phyloP scores from a whole-genome alignment of 2,329 filamentous ascomycete species.

The Mollisiaceae sp. region DNA sequence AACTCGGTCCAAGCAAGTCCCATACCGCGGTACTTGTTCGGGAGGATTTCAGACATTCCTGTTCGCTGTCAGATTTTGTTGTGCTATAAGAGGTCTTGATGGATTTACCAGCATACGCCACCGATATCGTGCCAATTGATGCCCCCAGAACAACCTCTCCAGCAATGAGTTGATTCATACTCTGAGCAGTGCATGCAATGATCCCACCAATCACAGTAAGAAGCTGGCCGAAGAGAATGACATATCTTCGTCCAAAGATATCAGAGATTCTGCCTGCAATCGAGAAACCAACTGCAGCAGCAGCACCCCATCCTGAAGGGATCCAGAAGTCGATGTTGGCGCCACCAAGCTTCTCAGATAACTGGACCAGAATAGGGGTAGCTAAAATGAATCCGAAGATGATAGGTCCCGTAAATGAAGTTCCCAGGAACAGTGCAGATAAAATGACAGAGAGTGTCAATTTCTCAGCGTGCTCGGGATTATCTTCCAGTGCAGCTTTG shows the following conservation, averaged over 20 bases:
- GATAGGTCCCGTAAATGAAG: conserved; percentile 30
- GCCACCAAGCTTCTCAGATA: conserved; percentile 28
- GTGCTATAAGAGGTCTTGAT: conserved; percentile 39
- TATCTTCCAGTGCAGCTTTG: conserved; percentile 27
- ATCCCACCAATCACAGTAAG: conserved; percentile 46
- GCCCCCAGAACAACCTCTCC: conserved; percentile 46
- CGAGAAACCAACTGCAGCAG: conserved; percentile 46
- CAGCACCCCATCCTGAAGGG: conserved; percentile 44
- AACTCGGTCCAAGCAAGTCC: conserved; percentile 42
- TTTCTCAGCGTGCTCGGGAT: conserved; percentile 29
- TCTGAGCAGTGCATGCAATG: conserved; percentile 44
- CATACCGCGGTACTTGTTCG: conserved; percentile 50
- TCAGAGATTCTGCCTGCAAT: conserved; percentile 50
- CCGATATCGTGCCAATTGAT: conserved; percentile 24
- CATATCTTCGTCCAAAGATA: conserved; percentile 50
- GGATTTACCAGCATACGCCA: conserved; percentile 27
- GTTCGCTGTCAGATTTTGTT: conserved; percentile 42
- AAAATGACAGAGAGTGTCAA: conserved; percentile 24
- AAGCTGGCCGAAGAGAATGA: conserved; percentile 44
- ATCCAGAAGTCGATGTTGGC: conserved; percentile 30
- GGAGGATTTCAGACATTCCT: conserved; percentile 52
- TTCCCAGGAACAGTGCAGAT: conserved; percentile 30
- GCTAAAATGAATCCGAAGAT: conserved; percentile 36
- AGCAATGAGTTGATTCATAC: conserved; percentile 46
- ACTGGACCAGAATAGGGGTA: conserved; percentile 37